Evolutionary conservation across 179 eudicot species (phyloP), one percentile per base, ranked within the genome.

Genomic region (Gypsophila paniculata): DNA sequence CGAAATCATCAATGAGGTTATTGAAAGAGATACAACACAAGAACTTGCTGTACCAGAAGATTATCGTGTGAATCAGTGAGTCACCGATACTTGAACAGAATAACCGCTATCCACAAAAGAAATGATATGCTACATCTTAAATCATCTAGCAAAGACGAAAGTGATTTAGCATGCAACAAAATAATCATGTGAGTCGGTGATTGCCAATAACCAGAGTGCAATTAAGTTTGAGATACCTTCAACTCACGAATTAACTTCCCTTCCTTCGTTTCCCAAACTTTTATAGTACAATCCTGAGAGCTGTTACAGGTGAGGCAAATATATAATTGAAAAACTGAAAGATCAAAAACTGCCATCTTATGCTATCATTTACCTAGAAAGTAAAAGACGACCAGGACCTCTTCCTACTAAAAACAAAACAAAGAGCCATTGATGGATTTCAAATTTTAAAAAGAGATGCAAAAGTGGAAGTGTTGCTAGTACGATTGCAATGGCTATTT

Each of bases 251-350:
- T 91, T 76, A 93, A 75, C 82, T 87, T 93, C 74, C 98, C 98
- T 76, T 88, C 85, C 62, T 87, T 71, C 32, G 98, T 86, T 77
- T 93, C 91, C 98, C 98, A 93, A 34, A 91, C 92, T 77, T 93
- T 93, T 70, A 93, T 91, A 14, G 96, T 88, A 72, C 94, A 91
- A 77, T 93, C 98, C 76, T 91, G 96, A 72, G 98, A 93, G 36
- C 98, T 93, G 90, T 77, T 76, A 62, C n/a, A 73, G 64, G 42
- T 36, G 42, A 53, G 12, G 59, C 70, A 68, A 55, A 65, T 32
- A 23, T 46, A 70, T 77, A 36, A 55, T 68, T 69, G 68, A 59
- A 59, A 66, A 6, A 46, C 52, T 13, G 17, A 18, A 68, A 59
- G 9, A 65, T 3, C 18, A 4, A 26, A 29, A 32, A 61, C 15